Percentiles rank a stretch among this genome's conserved stretches.
phyloP scores from a whole-genome alignment of 257 asterid genomes.

The Ophiorrhiza pumila region DNA sequence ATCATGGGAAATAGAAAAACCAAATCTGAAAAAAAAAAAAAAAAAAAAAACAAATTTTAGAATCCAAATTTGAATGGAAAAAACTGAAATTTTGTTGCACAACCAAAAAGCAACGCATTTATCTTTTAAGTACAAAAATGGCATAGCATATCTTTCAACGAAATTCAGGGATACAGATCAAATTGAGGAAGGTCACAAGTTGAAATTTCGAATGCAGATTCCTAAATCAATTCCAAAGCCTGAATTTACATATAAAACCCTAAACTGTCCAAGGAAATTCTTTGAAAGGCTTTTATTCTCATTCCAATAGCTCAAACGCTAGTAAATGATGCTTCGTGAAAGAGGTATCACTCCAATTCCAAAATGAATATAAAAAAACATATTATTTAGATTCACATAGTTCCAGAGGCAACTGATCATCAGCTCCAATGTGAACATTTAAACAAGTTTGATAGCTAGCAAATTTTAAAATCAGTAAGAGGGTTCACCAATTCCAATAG shows the following conservation, averaged over 20 bases:
- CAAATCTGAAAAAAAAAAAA: neutral
- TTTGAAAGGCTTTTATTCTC: neutral
- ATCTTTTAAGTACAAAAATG: neutral
- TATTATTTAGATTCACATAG: neutral
- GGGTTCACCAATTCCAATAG: neutral
- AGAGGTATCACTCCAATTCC: neutral
- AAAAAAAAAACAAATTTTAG: neutral
- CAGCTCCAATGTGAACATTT: neutral
- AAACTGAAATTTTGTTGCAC: neutral
- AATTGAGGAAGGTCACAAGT: neutral
- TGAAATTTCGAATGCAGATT: neutral
- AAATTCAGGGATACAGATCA: neutral
- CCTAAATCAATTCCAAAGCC: neutral
- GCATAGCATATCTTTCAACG: neutral
- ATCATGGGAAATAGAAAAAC: neutral
- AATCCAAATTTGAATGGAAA: neutral
- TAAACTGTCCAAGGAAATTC: neutral
- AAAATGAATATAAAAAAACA: neutral
- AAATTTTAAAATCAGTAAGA: neutral
- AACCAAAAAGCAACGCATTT: neutral
- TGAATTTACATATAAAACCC: neutral
- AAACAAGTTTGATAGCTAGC: neutral
- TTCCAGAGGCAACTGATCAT: neutral
- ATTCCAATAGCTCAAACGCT: neutral
- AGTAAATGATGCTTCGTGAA: neutral